Base-by-base conservation (phyloP, 176 grass and related monocot genomes). In the Zoysia pacifica region DNA sequence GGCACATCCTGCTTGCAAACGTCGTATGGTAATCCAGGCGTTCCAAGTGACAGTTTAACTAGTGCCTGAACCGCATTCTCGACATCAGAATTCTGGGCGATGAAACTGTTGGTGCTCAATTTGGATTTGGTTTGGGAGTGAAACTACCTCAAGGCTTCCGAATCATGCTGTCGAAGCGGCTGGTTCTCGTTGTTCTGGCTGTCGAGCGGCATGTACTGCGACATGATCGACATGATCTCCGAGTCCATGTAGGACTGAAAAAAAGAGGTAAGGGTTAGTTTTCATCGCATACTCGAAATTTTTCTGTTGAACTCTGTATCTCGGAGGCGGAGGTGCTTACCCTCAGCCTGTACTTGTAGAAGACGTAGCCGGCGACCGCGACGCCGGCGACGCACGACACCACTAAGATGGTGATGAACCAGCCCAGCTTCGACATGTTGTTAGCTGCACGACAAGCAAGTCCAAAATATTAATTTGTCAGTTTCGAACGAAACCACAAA, bases 181-280 rank as follows among this genome's bases (percentile, higher is more conserved):
- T 93, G 92, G n/a, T 72, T 78, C 68, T 93, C 93, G 3, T 91
- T 86, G 14, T 91, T 78, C 18, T 99, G 88, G 82, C 74, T 99
- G 81, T 99, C 97, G 6, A 99, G 79, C 10, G 97, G 97, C 97
- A 99, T 95, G 88, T 99, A 99, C 73, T 99, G 93, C 2, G 97
- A 93, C 97, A 99, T 99, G 79, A 99, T 99, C 41, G 97, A 87
- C 96, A 95, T 95, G 84, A 99, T 86, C 90, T 99, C 93, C 36
- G 97, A 91, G 83, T 99, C 97, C 97, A 99, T 99, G 83, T 99
- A 96, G 56, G 92, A 93, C 96, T 99, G 15, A 48, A 62, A 45
- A 51, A 15, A 4, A 38, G 2, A 61, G 19, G n/a, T 35, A 36
- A 5, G 39, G 20, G 10, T 50, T 15, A 37, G 3, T 56, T 67